phyloP scores from a whole-genome alignment of 331 rosid species.

The Erythrophleum ivorense region DNA sequence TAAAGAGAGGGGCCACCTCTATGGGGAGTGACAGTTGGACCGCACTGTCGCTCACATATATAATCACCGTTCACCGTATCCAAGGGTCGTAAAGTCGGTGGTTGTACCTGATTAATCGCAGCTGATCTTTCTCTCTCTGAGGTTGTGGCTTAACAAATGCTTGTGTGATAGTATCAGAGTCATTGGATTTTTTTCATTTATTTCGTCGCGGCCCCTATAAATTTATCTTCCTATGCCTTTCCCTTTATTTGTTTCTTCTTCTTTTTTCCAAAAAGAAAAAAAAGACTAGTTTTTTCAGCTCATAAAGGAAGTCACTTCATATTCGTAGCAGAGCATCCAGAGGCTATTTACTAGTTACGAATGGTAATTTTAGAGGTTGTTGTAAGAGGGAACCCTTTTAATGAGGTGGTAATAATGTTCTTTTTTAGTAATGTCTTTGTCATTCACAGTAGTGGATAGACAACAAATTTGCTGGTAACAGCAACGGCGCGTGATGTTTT shows the following conservation, averaged over 20 bases:
- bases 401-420: background rate
- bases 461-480: background rate
- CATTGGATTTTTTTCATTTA: background rate
- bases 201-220: background rate
- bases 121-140: background rate
- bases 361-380: background rate
- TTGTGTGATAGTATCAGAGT: background rate
- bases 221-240: background rate
- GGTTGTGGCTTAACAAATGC: background rate
- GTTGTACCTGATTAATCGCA: background rate
- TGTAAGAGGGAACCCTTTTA: background rate
- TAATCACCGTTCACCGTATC: background rate
- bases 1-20: background rate
- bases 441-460: background rate
- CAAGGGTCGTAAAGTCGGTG: background rate
- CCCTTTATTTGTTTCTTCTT: background rate
- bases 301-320: too few species aligned
- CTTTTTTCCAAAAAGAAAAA: background rate
- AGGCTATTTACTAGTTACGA: background rate
- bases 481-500: background rate
- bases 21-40: background rate
- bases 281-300: background rate
- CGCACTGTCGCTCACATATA: background rate
- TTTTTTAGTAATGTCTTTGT: background rate
- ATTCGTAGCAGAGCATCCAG: too few species aligned